Base-by-base conservation (phyloP, 2,329 filamentous ascomycete species). In the Monosporascus cannonballus region DNA sequence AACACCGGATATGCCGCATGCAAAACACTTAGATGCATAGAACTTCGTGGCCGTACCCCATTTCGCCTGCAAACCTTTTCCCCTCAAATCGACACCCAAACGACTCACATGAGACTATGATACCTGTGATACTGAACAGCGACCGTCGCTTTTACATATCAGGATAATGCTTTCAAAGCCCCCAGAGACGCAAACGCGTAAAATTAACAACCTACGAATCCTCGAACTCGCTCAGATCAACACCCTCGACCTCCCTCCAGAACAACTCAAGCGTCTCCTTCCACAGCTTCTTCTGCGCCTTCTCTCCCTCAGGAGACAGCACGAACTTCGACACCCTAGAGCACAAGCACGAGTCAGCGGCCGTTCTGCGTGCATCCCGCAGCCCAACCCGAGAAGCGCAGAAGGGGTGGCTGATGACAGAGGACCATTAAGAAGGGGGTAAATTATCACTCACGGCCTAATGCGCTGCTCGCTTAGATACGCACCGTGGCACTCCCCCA, bases 401-500 rank as follows among this genome's bases (percentile, higher is more conserved):
- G 25, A 24, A 3, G 17, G 18, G 6, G 20, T 8, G 11, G 27
- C 9, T 6, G 22, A 20, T 6, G 47, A 36, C n/a, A 20, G 22
- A 20, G 24, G 11, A 20, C 6, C 3, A 14, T 5, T 14, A 42
- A 15, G 17, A n/a, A n/a, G 18, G 9, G 9, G 18, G 8, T 9
- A n/a, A 42, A 42, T 42, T 6, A 39, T 7, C 24, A 53, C 57
- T 53, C 44, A 59, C 52, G 54, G 44, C 48, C 56, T 54, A 30
- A 58, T 54, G 24, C 42, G 54, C 49, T 59, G 54, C 47, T 58
- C 54, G 34, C 51, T 56, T 47, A 58, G 39, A 48, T 58, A 58
- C 17, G 47, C 51, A 2, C 55, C 57, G 5, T 58, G 58, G 17
- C 52, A 30, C 1, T 2, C 9, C 27, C 2, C 8, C 8, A 9